phyloP scores from a whole-genome alignment of 176 grass and related monocot species.

The Triticum turgidum region DNA sequence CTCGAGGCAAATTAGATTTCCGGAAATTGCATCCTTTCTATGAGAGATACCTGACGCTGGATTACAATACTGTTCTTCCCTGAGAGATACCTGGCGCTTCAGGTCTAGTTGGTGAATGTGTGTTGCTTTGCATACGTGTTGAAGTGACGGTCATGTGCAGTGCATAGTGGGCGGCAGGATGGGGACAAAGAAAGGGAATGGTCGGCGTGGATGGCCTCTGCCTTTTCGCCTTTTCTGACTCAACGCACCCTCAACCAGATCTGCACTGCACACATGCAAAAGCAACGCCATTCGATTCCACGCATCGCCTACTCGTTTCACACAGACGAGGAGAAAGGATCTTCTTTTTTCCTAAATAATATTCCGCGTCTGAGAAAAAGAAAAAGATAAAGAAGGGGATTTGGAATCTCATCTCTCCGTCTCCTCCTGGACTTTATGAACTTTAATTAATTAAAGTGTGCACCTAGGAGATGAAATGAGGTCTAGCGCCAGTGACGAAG shows the following conservation, averaged over 20 bases:
- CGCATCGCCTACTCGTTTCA: slow-evolving; percentile 13
- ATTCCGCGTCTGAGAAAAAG: not conserved
- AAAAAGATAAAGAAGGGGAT: not conserved
- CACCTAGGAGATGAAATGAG: not conserved
- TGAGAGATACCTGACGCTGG: no score
- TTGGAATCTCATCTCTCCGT: slow-evolving; percentile 38
- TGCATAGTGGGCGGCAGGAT: slow-evolving; percentile 24
- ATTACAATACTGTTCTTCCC: no score
- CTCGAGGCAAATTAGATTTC: no score
- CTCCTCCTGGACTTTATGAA: not conserved
- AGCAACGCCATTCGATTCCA: not conserved
- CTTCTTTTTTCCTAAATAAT: not conserved
- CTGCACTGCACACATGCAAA: not conserved
- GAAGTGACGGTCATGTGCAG: slow-evolving; percentile 4
- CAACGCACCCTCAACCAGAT: not conserved
- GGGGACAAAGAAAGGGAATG: slow-evolving; percentile 27
- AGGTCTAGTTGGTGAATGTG: no score
- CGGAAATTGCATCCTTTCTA: no score
- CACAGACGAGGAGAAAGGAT: not conserved
- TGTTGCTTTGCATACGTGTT: not conserved
- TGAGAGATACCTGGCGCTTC: no score
- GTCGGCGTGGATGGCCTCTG: slow-evolving; percentile 31
- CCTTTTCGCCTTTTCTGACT: slow-evolving; percentile 28
- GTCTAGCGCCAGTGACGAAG: not conserved
- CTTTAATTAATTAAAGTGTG: slow-evolving; percentile 7